Percentiles rank a stretch among this genome's conserved stretches.
Conservation (phyloP, 345 rosid genomes). For the Nasturtium officinale region DNA sequence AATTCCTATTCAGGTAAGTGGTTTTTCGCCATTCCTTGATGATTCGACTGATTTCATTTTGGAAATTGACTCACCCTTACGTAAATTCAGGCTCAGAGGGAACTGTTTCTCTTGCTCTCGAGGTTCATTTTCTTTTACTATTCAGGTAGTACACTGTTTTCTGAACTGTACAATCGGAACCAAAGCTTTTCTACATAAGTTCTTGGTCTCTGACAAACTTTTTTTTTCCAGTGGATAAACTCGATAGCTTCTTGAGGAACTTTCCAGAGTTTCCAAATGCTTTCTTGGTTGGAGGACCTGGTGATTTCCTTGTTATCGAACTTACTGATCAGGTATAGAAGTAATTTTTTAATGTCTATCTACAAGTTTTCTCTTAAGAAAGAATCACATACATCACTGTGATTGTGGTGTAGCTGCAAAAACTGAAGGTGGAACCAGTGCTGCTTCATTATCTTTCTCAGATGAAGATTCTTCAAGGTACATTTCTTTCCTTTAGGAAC, state of each 20-base stretch:
- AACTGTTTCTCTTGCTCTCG: slow-evolving; percentile 77
- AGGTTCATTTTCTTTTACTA: slow-evolving; percentile 90
- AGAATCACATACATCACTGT: neutral
- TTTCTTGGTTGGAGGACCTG: slow-evolving; percentile 85
- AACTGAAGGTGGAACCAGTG: slow-evolving; percentile 96
- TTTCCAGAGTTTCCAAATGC: slow-evolving; percentile 82
- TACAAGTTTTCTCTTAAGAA: neutral
- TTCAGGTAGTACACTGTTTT: slow-evolving; percentile 56
- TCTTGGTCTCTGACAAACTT: slow-evolving; percentile 24
- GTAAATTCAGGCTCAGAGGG: slow-evolving; percentile 76
- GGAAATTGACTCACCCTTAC: slow-evolving; percentile 1
- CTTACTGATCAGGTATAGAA: slow-evolving; percentile 83
- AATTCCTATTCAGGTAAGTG: slow-evolving; percentile 79
- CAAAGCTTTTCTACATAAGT: slow-evolving; percentile 3
- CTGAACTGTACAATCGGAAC: neutral
- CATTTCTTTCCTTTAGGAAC: slow-evolving; percentile 13
- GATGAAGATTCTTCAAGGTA: slow-evolving; percentile 85
- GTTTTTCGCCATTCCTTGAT: neutral
- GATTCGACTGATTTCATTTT: slow-evolving; percentile 14
- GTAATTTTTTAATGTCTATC: slow-evolving; percentile 1
- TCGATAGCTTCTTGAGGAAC: slow-evolving; percentile 69
- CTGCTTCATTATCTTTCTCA: slow-evolving; percentile 85
- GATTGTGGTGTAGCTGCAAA: slow-evolving; percentile 69
- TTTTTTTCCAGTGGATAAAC: slow-evolving; percentile 70
- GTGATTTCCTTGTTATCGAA: slow-evolving; percentile 90